Base-by-base conservation (phyloP, 2,329 filamentous ascomycete genomes). In the Diaporthe citri region DNA sequence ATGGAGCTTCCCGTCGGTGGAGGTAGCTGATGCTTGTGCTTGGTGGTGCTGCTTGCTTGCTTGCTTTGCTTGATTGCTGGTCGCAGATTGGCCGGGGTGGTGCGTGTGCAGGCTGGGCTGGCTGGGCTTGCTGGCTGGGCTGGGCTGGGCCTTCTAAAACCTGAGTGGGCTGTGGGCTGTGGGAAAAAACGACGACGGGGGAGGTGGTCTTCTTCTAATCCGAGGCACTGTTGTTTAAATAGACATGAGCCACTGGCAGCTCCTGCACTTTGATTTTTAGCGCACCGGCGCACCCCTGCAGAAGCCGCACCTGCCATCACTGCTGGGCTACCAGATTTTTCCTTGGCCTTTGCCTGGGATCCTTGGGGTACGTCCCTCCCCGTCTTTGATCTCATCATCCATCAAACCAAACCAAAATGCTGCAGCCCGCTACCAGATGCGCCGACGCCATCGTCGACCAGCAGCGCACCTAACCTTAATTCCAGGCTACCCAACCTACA, bases 181-280 rank as follows among this genome's bases (percentile, higher is more conserved):
- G 74, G 66, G 74, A 75, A 71, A 75, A 75, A 74, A 64, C 74
- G 70, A 72, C 71, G 55, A 64, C 70, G 74, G 71, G 74, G 71
- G 69, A 72, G 74, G 71, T 69, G 72, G 74, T 71, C 74, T 75
- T 74, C 72, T 74, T 75, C 64, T 69, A 69, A 75, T 75, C 74
- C 72, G 57, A 75, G 74, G 74, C 70, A 62, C 69, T 67, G 70
- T 71, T 75, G 69, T 75, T 75, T 75, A 74, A 74, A 75, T 75
- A 75, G 72, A 74, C 74, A 57, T 64, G 71, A 67, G 74, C 56
- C 74, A 70, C 48, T 75, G 74, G 56, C 67, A 31, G 71, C 48
- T 41, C 57, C 39, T 43, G 36, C 39, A 36, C 73, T 75, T 67
- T 59, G 55, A 39, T 69, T 72, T 51, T 62, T 75, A 75, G 74